Evolutionary conservation across 179 eudicot species (phyloP), one percentile per base, ranked within the genome.

Genomic region (Vitellaria paradoxa): DNA sequence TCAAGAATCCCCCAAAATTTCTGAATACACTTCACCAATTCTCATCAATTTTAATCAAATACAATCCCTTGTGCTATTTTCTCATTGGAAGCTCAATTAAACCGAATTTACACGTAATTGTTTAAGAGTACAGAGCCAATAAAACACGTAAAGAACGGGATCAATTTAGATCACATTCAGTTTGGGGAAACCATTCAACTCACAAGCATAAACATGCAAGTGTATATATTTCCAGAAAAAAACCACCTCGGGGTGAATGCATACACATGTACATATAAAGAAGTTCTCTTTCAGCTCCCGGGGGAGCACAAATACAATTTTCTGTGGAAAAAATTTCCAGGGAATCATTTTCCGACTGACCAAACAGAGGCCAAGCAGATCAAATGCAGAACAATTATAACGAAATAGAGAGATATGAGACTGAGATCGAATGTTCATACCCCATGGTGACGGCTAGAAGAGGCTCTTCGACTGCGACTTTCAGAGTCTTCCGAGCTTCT

Each of bases 361-460:
- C 68, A 70, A 70, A 70, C 59, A 50, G n/a, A 65, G 46, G 12
- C 9, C 20, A 7, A 20, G 65, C 14, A 62, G 23, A 62, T 26
- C 62, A 52, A 20, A 7, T 10, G 55, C 56, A 61, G 37, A 62
- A 45, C 40, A 45, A 20, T 14, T 12, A 3, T 1, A 15, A 42
- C 8, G 3, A 21, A 1, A 5, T 0, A 23, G 0, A 23, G 42
- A 47, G 20, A 24, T 7, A 75, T 65, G 42, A 17, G 18, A 75
- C 2, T 40, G 62, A 18, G 62, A 37, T 76, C 11, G 52, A 37
- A 65, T 10, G 24, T 76, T 37, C 63, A 21, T 76, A 76, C 78
- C 78, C 78, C 78, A 76, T 76, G 72, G 72, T 49, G 47, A 20
- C 63, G 14, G 49, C 53, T 8, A 65, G 63, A 66, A 65, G 20